Percentiles rank a stretch among this genome's conserved stretches.
Conservation (phyloP, 1,284 basidiomycete species). For the Neonothopanus nambi region DNA sequence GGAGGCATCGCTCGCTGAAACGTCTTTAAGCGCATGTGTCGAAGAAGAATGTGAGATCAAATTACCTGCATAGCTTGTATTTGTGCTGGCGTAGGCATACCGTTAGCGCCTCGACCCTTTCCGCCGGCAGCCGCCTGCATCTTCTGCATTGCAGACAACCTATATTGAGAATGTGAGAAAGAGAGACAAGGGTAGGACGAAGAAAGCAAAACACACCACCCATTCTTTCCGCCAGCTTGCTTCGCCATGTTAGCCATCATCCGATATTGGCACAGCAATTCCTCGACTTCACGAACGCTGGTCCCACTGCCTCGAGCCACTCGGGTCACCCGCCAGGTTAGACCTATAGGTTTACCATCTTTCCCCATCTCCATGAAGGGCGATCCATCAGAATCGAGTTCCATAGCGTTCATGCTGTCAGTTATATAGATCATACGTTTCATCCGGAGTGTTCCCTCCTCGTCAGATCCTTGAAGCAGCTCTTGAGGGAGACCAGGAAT, state of each 20-base stretch:
- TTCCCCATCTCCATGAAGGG: conserved; percentile 84
- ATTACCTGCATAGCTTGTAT: conserved; percentile 87
- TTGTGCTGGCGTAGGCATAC: conserved; percentile 89
- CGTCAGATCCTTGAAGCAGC: conserved; percentile 86
- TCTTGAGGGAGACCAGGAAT: conserved; percentile 95
- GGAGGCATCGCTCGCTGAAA: conserved; percentile 84
- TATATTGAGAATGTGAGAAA: conserved; percentile 26
- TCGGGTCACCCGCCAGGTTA: conserved; percentile 86
- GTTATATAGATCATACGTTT: conserved; percentile 99
- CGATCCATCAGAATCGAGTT: conserved; percentile 95
- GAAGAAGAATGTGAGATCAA: conserved; percentile 4
- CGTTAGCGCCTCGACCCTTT: conserved; percentile 79
- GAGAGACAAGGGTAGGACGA: conserved; percentile 9
- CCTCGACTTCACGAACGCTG: conserved; percentile 94
- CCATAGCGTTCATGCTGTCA: conserved; percentile 92
- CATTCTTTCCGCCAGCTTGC: conserved; percentile 95
- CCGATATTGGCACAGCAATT: conserved; percentile 90
- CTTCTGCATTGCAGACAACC: conserved; percentile 87
- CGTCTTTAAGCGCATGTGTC: conserved; percentile 13
- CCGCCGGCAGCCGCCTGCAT: conserved; percentile 86
- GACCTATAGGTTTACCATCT: conserved; percentile 77
- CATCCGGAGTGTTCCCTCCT: conserved; percentile 89
- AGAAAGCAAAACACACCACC: conserved; percentile 56
- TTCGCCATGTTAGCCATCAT: conserved; percentile 99
- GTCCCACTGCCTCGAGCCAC: conserved; percentile 97